Conservation (phyloP, 2,329 filamentous ascomycete genomes). For the Botrytis byssoidea region DNA sequence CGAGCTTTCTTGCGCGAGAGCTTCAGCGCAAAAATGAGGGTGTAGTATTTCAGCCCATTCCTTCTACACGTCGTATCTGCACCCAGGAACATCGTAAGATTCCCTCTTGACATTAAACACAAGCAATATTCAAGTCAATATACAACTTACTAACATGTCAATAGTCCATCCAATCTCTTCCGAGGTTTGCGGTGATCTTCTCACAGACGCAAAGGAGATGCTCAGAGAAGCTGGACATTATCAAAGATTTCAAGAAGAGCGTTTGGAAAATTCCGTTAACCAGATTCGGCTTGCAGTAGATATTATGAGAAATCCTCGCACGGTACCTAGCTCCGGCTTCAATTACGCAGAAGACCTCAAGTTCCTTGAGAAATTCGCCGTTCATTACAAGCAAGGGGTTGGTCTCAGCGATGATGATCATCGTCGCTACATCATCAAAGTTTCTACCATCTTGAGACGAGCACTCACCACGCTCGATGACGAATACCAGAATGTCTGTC, state of each 20-base stretch:
- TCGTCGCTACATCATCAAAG: not conserved
- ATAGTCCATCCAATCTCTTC: not conserved
- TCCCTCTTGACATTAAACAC: not conserved
- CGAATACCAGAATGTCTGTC: not conserved
- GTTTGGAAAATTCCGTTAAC: not conserved
- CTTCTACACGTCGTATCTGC: not conserved
- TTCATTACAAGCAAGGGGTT: not conserved
- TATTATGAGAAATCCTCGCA: not conserved
- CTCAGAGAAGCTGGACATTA: not conserved
- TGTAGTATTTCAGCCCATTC: not conserved
- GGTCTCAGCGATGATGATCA: not conserved
- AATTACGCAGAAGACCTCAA: not conserved
- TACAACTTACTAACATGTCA: not conserved
- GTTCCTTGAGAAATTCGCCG: not conserved
- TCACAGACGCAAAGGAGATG: not conserved
- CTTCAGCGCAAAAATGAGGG: not conserved
- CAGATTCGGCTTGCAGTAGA: not conserved
- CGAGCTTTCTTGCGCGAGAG: not conserved
- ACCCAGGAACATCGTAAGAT: not conserved
- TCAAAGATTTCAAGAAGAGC: not conserved
- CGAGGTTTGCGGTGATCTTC: not conserved
- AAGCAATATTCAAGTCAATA: not conserved
- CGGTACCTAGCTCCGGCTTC: not conserved
- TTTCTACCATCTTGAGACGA: not conserved
- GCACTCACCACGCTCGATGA: not conserved